phyloP scores from a whole-genome alignment of 768 basidiomycete genomes.

The Hydnum rufescens region DNA sequence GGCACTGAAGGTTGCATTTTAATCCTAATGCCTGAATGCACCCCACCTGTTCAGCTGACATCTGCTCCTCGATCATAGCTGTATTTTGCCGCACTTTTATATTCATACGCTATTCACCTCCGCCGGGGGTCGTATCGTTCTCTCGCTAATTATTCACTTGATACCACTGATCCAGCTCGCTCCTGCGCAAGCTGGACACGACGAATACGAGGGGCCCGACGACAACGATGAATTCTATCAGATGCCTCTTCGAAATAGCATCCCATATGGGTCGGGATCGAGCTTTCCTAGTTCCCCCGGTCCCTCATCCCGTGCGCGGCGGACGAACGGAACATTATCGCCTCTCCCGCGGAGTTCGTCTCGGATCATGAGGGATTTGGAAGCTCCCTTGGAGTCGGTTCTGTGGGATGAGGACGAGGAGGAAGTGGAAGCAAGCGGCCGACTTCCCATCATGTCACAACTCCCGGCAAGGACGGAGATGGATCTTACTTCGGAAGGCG shows the following conservation, averaged over 20 bases:
- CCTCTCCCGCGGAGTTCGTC: neutral
- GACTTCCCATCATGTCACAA: neutral
- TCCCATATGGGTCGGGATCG: neutral
- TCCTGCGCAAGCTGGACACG: constrained; percentile 1
- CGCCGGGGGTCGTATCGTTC: constrained; percentile 78
- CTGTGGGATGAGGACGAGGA: constrained; percentile 10
- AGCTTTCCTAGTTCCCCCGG: neutral
- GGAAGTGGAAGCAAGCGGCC: neutral
- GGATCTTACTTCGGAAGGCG: no score
- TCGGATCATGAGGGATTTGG: constrained; percentile 7
- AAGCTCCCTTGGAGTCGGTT: constrained; percentile 5
- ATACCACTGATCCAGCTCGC: neutral
- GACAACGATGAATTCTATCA: neutral
- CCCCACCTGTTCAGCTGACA: constrained; percentile 5
- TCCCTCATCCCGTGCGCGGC: neutral
- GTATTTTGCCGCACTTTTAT: constrained; percentile 77
- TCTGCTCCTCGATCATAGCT: constrained; percentile 29
- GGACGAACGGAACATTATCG: neutral
- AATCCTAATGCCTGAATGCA: no score
- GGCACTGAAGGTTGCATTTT: constrained; percentile 53
- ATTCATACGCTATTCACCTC: constrained; percentile 85
- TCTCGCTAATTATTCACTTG: constrained; percentile 50
- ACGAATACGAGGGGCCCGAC: neutral
- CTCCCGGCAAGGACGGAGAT: no score
- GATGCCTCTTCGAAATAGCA: neutral